These are phyloP conservation scores for Myriosclerotinia scirpicola DNA, from an alignment of 2,329 filamentous ascomycete species.

Conservation along the genomic window DNA sequence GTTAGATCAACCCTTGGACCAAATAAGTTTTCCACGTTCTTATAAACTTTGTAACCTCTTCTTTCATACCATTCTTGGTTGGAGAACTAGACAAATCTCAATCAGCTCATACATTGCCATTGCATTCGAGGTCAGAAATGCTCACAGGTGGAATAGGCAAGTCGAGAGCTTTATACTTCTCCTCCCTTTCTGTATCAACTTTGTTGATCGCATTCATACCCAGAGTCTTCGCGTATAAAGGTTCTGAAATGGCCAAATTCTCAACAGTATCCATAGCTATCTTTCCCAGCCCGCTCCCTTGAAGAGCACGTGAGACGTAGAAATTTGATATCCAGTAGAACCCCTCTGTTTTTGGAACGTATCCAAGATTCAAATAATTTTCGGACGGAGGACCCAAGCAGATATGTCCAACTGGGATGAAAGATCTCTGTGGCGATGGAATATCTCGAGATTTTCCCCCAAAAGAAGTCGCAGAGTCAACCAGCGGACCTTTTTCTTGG, in stretches of 20 bases:
- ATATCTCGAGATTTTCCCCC: conserved; percentile 28
- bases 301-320: conserved; percentile 35
- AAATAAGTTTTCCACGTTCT: conserved; percentile 25
- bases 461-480: conserved; percentile 31
- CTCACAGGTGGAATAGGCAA: conserved; percentile 27
- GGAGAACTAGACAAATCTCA: conserved; percentile 28
- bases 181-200: conserved; percentile 24
- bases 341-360: conserved; percentile 23
- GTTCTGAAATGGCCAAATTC: conserved; percentile 29
- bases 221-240: conserved; percentile 32
- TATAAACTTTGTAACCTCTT: conserved; percentile 33
- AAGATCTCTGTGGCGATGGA: conserved; percentile 25
- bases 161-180: conserved; percentile 27
- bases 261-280: conserved; percentile 34
- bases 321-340: conserved; percentile 34
- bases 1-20: conserved; percentile 25
- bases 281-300: conserved; percentile 32
- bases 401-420: conserved; percentile 37
- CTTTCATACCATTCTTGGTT: conserved; percentile 37
- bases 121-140: not conserved
- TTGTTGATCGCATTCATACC: conserved; percentile 30
- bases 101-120: not conserved
- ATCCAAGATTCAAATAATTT: conserved; percentile 21
- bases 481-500: conserved; percentile 26
- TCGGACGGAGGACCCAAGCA: conserved; percentile 28